Evolutionary conservation across 441 rosid species (phyloP), one percentile per base, ranked within the genome.

Genomic region (Hura crepitans): DNA sequence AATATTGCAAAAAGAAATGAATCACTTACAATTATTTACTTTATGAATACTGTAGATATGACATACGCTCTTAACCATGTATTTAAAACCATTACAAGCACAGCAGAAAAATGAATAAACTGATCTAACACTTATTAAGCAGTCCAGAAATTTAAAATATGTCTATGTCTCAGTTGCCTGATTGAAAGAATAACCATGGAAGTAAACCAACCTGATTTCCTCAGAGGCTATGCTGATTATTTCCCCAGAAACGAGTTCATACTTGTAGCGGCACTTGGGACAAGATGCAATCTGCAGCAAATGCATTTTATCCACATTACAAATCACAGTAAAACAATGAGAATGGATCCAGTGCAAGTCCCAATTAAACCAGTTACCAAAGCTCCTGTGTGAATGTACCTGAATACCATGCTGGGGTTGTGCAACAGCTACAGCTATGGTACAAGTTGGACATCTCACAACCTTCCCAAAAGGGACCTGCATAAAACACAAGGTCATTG

Each of bases 391-490:
- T 31, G 18, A 30, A 12, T 23, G 39, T 79, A 91, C 99, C 92
- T 94, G 97, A 81, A 85, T 72, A 66, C 97, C 99, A 76, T 85
- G 85, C 72, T 85, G 99, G 4, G 99, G 97, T 69, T 94, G 97
- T 25, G 92, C 90, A 69, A 92, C 96, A 39, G 85, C 91, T 59
- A 92, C 82, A 72, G 96, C 97, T 73, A 90, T 70, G 81, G 72
- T 71, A 81, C 99, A 94, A 66, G 80, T 84, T 13, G 97, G 99
- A 79, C 99, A 94, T 72, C 88, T 86, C 69, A 94, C 93, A 69
- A 94, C 89, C 82, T 86, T 89, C 51, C 99, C 99, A 73, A 94
- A 92, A 15, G 97, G 97, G 62, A 94, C 97, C 99, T 94, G 77
- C 45, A 54, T 18, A 60, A 58, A 5, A 70, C 25, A 49, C 28